Evolutionary conservation across 2,329 filamentous ascomycete species (phyloP).

Genomic region (Graphiopsis chlorocephala): DNA sequence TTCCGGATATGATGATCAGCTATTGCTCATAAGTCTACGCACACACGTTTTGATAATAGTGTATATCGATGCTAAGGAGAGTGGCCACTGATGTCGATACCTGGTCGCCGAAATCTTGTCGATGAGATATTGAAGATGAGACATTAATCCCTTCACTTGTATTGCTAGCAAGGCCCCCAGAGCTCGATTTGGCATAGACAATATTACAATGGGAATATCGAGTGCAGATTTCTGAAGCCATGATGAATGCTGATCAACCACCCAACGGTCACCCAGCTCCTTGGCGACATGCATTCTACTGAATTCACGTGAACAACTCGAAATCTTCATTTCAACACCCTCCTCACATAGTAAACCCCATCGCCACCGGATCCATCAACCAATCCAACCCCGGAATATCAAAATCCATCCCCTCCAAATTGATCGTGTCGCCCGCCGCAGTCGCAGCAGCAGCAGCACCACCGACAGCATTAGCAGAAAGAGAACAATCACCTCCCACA

Average conservation of each 20-base stretch:
- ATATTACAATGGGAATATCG: background rate
- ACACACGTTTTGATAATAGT: background rate
- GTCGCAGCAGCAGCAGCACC: background rate
- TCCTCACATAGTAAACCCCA: background rate
- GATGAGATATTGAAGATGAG: no score
- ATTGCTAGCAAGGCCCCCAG: background rate
- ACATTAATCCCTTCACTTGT: background rate
- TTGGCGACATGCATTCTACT: no score
- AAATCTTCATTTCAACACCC: background rate
- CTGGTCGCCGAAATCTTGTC: no score
- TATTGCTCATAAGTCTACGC: background rate
- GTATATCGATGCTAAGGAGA: background rate
- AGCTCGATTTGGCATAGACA: background rate
- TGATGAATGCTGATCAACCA: no score
- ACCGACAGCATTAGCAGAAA: background rate
- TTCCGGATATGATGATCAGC: background rate
- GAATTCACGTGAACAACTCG: background rate
- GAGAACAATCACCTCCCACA: background rate
- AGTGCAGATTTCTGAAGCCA: background rate
- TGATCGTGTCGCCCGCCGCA: background rate
- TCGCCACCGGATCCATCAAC: slow-evolving; percentile 11
- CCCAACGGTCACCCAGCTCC: no score
- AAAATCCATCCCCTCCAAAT: slow-evolving; percentile 2
- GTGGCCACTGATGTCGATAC: background rate
- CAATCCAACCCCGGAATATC: slow-evolving; percentile 10